phyloP scores from a whole-genome alignment of 495 filamentous ascomycete genomes.

The Penicillium lagena region DNA sequence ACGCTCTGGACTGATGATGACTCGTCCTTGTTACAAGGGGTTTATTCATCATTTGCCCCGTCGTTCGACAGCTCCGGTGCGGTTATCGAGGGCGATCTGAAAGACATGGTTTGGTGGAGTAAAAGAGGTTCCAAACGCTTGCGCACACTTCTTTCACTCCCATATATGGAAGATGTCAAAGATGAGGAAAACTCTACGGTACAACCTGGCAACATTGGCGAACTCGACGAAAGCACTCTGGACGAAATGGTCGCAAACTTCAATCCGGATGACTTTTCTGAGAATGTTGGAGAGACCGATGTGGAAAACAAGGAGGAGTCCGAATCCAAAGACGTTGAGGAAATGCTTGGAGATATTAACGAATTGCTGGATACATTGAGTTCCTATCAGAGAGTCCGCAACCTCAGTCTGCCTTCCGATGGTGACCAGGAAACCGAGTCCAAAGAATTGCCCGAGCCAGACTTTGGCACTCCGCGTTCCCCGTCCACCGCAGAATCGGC shows the following conservation, averaged over 20 bases:
- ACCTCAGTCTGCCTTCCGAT: constrained; percentile 43
- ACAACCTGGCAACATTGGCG: constrained; percentile 36
- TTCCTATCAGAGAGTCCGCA: constrained; percentile 81
- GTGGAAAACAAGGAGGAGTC: constrained; percentile 33
- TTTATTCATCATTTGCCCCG: constrained; percentile 85
- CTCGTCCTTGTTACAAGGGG: constrained; percentile 64
- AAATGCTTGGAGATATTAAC: constrained; percentile 72
- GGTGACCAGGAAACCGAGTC: constrained; percentile 36
- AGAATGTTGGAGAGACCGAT: constrained; percentile 32
- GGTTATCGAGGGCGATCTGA: constrained; percentile 61
- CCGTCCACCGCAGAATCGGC: constrained; percentile 61
- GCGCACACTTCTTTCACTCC: constrained; percentile 42
- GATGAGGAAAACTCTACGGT: constrained; percentile 21
- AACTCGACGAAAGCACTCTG: constrained; percentile 40
- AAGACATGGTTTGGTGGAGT: constrained; percentile 83
- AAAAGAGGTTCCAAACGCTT: constrained; percentile 59
- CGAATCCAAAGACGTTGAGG: constrained; percentile 56
- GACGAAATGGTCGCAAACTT: constrained; percentile 46
- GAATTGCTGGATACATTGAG: constrained; percentile 77
- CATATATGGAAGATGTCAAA: constrained; percentile 31
- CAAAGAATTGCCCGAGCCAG: constrained; percentile 21
- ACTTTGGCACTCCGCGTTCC: constrained; percentile 36
- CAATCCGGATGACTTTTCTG: constrained; percentile 32
- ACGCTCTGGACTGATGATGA: constrained; percentile 29
- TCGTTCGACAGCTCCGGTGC: constrained; percentile 72